phyloP scores from a whole-genome alignment of 2,329 filamentous ascomycete species.

The Macrophomina phaseolina region DNA sequence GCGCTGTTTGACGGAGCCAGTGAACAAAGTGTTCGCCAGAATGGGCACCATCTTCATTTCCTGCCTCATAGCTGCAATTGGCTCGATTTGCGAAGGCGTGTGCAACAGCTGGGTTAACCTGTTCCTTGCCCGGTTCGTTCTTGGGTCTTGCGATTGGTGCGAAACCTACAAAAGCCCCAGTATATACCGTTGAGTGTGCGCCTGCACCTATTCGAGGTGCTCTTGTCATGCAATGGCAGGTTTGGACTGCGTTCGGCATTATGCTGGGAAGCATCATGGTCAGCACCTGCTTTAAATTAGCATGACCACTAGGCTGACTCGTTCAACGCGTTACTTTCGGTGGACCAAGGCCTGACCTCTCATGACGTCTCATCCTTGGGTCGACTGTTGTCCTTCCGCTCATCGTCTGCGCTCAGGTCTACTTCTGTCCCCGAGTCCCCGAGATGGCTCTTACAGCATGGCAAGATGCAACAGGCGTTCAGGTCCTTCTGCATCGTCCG shows the following conservation, averaged over 20 bases:
- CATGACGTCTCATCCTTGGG: conserved; percentile 28
- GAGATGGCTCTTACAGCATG: conserved; percentile 52
- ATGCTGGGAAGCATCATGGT: conserved; percentile 28
- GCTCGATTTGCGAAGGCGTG: conserved; percentile 51
- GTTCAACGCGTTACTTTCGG: conserved; percentile 5
- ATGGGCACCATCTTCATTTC: conserved; percentile 69
- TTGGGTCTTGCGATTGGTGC: conserved; percentile 50
- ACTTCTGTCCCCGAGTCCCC: conserved; percentile 45
- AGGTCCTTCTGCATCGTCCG: conserved; percentile 48
- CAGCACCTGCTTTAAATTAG: not conserved
- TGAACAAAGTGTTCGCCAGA: conserved; percentile 64
- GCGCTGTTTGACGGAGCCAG: conserved; percentile 61
- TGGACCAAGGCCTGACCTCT: not conserved
- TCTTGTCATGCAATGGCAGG: conserved; percentile 56
- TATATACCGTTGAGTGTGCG: conserved; percentile 54
- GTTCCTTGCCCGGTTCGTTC: conserved; percentile 49
- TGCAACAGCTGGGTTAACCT: conserved; percentile 51
- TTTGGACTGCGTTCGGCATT: conserved; percentile 38
- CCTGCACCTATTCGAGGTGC: conserved; percentile 57
- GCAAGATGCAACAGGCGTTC: conserved; percentile 49
- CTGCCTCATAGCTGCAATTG: conserved; percentile 49
- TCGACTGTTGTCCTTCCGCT: conserved; percentile 23
- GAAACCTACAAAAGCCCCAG: conserved; percentile 38
- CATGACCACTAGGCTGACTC: not conserved
- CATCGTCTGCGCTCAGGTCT: conserved; percentile 27